phyloP scores from a whole-genome alignment of 192 early-diverging fungal species.

The Podila clonocystis region DNA sequence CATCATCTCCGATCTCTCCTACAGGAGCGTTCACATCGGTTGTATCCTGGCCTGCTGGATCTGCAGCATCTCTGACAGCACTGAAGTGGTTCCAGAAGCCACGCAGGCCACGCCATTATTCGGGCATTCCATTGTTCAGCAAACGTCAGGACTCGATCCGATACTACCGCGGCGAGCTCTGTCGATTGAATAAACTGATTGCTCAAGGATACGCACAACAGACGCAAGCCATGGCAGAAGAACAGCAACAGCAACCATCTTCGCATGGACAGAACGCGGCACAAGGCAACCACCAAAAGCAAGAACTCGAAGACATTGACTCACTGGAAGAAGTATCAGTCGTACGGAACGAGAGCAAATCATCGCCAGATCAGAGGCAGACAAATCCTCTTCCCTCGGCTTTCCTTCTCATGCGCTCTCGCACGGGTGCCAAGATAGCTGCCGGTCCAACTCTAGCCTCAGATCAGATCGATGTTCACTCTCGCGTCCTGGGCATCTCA shows the following conservation, averaged over 20 bases:
- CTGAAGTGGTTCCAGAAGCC: conserved; percentile 32
- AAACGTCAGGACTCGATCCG: conserved; percentile 28
- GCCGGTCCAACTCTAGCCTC: background rate
- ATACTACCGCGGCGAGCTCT: conserved; percentile 27
- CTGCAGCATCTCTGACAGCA: background rate
- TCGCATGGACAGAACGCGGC: background rate
- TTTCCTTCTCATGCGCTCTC: conserved; percentile 23
- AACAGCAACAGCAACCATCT: background rate
- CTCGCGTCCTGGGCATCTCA: conserved; percentile 11
- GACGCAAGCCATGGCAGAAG: conserved; percentile 4
- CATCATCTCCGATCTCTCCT: background rate
- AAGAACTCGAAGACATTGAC: background rate
- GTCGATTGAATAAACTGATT: conserved; percentile 27
- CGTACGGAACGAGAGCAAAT: too few species aligned
- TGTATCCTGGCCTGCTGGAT: background rate
- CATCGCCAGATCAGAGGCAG: background rate
- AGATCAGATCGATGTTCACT: background rate
- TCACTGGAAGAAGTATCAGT: too few species aligned
- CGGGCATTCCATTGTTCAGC: conserved; percentile 17
- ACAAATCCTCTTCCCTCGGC: conserved; percentile 6
- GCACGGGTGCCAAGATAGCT: conserved; percentile 8
- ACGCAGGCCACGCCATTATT: conserved; percentile 12
- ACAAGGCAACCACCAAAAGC: background rate
- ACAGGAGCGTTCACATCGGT: too few species aligned
- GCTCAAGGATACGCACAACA: conserved; percentile 10